Percentiles rank a stretch among this genome's conserved stretches.
Conservation (phyloP, 768 basidiomycete genomes). For the Serendipita indica region DNA sequence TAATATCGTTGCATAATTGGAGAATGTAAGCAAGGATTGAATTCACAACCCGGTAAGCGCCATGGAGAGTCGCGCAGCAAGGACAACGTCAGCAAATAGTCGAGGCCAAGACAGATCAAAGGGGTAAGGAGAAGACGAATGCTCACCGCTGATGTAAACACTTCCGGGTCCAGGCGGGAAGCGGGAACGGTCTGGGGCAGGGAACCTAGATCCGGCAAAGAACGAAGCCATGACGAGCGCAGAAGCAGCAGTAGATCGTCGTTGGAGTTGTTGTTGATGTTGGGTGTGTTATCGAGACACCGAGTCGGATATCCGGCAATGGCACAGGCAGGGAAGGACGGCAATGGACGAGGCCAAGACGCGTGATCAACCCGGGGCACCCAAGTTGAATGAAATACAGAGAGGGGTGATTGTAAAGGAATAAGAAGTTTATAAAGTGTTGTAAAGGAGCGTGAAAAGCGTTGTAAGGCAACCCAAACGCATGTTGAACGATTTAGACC, state of each 20-base stretch:
- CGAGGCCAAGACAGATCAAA: not conserved
- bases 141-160: not conserved
- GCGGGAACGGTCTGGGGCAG: not conserved
- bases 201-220: not conserved
- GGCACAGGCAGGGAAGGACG: not conserved
- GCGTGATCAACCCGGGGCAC: not conserved
- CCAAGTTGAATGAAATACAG: not conserved
- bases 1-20: not conserved
- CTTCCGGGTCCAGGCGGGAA: slow-evolving; percentile 1
- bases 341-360: not conserved
- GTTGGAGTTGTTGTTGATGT: not conserved
- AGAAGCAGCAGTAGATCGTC: not conserved
- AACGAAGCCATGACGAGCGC: not conserved
- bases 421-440: too few species aligned
- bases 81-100: not conserved
- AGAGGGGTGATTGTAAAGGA: not conserved
- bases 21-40: not conserved
- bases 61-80: not conserved
- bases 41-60: not conserved
- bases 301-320: not conserved
- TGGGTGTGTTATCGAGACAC: not conserved
- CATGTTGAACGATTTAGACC: too few species aligned
- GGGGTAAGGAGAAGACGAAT: not conserved
- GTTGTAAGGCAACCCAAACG: too few species aligned
- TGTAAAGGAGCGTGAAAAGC: too few species aligned